A percentile compares a stretch with the other conserved stretches of the same genome.
phyloP scores from a whole-genome alignment of 2,329 filamentous ascomycete species.

The Phaeosphaeriaceae sp. region DNA sequence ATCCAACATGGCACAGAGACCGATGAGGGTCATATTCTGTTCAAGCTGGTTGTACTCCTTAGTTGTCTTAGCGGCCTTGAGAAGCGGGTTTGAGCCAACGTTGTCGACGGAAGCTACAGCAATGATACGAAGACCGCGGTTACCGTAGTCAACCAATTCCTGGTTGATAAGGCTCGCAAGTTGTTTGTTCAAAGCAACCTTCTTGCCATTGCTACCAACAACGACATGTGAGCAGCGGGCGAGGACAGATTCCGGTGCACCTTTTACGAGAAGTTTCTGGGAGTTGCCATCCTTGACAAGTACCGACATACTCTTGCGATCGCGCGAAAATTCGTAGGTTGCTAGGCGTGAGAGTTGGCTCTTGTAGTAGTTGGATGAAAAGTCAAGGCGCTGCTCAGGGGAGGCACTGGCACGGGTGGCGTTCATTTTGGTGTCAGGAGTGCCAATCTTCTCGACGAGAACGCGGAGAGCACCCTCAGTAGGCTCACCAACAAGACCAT shows the following conservation, averaged over 20 bases:
- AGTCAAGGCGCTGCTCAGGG: conserved; percentile 71
- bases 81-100: conserved; percentile 71
- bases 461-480: conserved; percentile 93
- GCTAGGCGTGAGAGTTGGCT: conserved; percentile 74
- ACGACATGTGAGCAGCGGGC: conserved; percentile 87
- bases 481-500: conserved; percentile 87
- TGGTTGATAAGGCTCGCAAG: conserved; percentile 73
- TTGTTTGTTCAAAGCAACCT: conserved; percentile 72
- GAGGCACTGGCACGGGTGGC: conserved; percentile 55
- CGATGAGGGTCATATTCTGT: conserved; percentile 91
- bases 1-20: conserved; percentile 94
- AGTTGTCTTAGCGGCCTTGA: conserved; percentile 81
- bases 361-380: conserved; percentile 86
- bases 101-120: conserved; percentile 86
- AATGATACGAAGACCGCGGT: conserved; percentile 91
- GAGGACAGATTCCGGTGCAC: conserved; percentile 91
- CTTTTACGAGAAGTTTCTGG: conserved; percentile 91
- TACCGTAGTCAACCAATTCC: conserved; percentile 89
- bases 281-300: conserved; percentile 73
- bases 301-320: conserved; percentile 99
- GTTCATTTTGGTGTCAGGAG: conserved; percentile 69
- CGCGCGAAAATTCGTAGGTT: conserved; percentile 95
- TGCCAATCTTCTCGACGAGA: conserved; percentile 92
- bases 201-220: conserved; percentile 78
- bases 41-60: conserved; percentile 86